Evolutionary conservation across 2,329 filamentous ascomycete genomes (phyloP).

Genomic region (Diaporthe helianthi): DNA sequence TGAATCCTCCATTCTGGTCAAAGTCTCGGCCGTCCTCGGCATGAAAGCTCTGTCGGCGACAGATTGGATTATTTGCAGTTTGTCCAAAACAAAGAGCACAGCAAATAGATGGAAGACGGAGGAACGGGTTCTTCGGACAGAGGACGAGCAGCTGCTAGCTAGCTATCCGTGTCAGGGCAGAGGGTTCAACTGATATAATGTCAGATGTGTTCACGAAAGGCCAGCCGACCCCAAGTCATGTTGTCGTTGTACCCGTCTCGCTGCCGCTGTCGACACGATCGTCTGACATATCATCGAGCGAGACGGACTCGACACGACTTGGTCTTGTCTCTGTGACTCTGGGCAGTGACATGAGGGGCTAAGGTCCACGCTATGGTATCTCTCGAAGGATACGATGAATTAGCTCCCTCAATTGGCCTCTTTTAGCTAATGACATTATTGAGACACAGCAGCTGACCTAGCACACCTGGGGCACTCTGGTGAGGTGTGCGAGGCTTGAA

Average conservation of each 20-base stretch:
- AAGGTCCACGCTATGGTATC: constrained; percentile 11
- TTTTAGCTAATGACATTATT: not conserved
- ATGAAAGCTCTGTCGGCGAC: too few species aligned
- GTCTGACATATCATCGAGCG: constrained; percentile 2
- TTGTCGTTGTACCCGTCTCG: not conserved
- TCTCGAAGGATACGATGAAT: not conserved
- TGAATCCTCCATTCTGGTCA: not conserved
- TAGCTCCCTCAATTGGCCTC: not conserved
- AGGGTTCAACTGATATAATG: not conserved
- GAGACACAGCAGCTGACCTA: not conserved
- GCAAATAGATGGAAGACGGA: not conserved
- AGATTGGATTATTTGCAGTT: too few species aligned
- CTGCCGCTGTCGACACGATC: not conserved
- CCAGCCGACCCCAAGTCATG: not conserved
- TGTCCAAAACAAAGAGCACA: not conserved
- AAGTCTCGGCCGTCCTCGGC: not conserved
- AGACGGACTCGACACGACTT: constrained; percentile 9
- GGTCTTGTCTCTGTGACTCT: constrained; percentile 6
- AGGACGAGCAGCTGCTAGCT: not conserved
- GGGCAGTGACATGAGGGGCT: not conserved
- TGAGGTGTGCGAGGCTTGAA: too few species aligned
- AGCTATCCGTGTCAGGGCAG: not conserved
- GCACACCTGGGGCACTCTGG: not conserved
- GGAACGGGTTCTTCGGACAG: not conserved
- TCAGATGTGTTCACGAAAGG: not conserved